Percentiles rank a stretch among this genome's conserved stretches.
phyloP scores from a whole-genome alignment of 2,329 filamentous ascomycete species.

The Graphilbum fragrans region DNA sequence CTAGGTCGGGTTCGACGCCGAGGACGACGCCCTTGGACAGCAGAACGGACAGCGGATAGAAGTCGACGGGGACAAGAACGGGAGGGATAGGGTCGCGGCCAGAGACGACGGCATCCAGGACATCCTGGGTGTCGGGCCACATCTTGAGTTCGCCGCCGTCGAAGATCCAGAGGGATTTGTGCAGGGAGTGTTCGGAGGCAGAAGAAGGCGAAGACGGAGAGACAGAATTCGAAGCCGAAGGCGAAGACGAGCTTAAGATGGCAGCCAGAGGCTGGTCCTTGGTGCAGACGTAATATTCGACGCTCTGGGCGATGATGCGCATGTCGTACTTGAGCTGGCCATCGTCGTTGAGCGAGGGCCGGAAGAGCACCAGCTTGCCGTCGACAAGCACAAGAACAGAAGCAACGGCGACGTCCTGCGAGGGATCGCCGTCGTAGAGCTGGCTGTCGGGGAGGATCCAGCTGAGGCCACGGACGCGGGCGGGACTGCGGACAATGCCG shows the following conservation, averaged over 20 bases:
- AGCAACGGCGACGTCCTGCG: constrained; percentile 86
- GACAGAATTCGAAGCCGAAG: too few relatives aligned
- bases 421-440: constrained; percentile 80
- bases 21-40: constrained; percentile 84
- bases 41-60: constrained; percentile 82
- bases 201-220: not conserved
- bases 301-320: constrained; percentile 89
- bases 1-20: constrained; percentile 81
- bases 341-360: constrained; percentile 71
- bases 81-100: constrained; percentile 60
- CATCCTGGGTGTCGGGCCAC: constrained; percentile 81
- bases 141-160: constrained; percentile 75
- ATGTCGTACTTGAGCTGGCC: constrained; percentile 95
- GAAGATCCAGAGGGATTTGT: constrained; percentile 90
- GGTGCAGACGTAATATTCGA: constrained; percentile 90
- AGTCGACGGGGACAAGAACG: constrained; percentile 76
- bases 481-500: constrained; percentile 87
- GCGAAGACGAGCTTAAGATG: too few relatives aligned
- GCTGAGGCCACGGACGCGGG: constrained; percentile 81
- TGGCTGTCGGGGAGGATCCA: constrained; percentile 93
- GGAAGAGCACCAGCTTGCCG: constrained; percentile 84
- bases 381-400: constrained; percentile 95
- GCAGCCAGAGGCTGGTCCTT: constrained; percentile 55
- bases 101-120: constrained; percentile 55
- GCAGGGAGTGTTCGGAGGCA: constrained; percentile 36